Conservation (phyloP, 139 green algal genomes). For the Chlorella vulgaris region DNA sequence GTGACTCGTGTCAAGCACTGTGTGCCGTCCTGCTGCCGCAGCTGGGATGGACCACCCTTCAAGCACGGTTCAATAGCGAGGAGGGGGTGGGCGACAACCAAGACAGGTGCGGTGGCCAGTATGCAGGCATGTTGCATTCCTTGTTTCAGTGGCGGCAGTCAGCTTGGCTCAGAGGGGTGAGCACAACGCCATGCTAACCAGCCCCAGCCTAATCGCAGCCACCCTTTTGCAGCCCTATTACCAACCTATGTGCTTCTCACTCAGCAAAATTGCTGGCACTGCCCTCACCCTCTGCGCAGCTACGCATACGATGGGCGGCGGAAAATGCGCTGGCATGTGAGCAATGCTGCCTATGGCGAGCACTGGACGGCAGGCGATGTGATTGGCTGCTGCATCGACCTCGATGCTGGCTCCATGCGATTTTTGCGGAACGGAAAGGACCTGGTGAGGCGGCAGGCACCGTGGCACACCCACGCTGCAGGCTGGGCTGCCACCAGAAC, state of each 20-base stretch:
- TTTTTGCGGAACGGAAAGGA: conserved; percentile 85
- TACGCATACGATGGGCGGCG: conserved; percentile 82
- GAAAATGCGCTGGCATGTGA: conserved; percentile 84
- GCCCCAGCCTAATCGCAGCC: too few relatives aligned
- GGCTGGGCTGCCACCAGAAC: too few relatives aligned
- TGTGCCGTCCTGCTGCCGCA: neutral
- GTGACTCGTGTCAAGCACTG: neutral
- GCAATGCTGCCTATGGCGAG: conserved; percentile 72
- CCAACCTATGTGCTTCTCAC: neutral
- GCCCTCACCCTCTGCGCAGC: conserved; percentile 31
- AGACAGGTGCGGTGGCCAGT: conserved; percentile 46
- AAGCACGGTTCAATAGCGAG: conserved; percentile 88
- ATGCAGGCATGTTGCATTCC: neutral
- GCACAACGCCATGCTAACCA: too few relatives aligned
- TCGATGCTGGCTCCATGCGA: conserved; percentile 77
- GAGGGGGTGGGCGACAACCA: conserved; percentile 91
- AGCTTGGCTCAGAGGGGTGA: too few relatives aligned
- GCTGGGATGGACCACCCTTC: conserved; percentile 63
- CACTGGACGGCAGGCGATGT: conserved; percentile 81
- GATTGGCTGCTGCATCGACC: conserved; percentile 86
- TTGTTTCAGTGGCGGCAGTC: neutral
- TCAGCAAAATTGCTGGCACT: too few relatives aligned
- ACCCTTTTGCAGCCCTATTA: too few relatives aligned
- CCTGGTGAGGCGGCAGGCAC: conserved; percentile 36
- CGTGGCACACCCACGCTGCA: neutral